Conservation (phyloP, 768 basidiomycete genomes). For the Russula lepida region DNA sequence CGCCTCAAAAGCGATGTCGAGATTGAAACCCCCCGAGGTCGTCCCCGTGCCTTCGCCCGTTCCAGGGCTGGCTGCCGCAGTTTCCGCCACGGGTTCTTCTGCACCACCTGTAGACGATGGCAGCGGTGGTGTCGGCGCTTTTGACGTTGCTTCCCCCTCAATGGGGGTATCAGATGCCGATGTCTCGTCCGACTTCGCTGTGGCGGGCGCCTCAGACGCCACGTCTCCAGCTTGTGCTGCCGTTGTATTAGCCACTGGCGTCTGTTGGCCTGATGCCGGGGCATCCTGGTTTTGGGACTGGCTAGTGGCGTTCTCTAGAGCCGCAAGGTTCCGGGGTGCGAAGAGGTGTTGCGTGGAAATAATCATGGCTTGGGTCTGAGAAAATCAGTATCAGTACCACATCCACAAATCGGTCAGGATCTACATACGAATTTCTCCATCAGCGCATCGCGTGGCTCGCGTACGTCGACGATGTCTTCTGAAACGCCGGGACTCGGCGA, state of each 20-base stretch:
- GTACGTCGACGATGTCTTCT: slow-evolving; percentile 55
- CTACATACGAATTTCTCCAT: slow-evolving; percentile 36
- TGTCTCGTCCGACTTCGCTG: slow-evolving; percentile 18
- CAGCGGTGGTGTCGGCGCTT: slow-evolving; percentile 20
- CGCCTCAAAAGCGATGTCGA: slow-evolving; percentile 79
- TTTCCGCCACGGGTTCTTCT: slow-evolving; percentile 8
- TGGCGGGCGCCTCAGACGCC: slow-evolving; percentile 18
- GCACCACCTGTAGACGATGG: slow-evolving; percentile 17
- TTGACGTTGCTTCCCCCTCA: slow-evolving; percentile 14
- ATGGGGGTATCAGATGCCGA: slow-evolving; percentile 19
- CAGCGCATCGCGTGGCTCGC: slow-evolving; percentile 18
- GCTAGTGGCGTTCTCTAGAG: slow-evolving; percentile 1
- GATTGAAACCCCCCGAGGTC: slow-evolving; percentile 33
- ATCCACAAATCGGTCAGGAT: background rate
- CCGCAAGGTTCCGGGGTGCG: slow-evolving; percentile 24
- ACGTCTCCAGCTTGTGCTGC: slow-evolving; percentile 14
- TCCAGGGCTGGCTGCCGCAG: slow-evolving; percentile 2
- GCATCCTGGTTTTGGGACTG: slow-evolving; percentile 4
- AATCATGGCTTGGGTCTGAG: slow-evolving; percentile 82
- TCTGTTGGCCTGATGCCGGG: slow-evolving; percentile 22
- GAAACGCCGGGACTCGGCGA: slow-evolving; percentile 53
- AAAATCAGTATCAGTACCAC: background rate
- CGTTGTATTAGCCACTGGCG: slow-evolving; percentile 17
- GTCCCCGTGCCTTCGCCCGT: slow-evolving; percentile 6
- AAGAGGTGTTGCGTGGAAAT: slow-evolving; percentile 80